phyloP scores from a whole-genome alignment of 2,329 filamentous ascomycete species.

The Chaetomiaceae sp. region DNA sequence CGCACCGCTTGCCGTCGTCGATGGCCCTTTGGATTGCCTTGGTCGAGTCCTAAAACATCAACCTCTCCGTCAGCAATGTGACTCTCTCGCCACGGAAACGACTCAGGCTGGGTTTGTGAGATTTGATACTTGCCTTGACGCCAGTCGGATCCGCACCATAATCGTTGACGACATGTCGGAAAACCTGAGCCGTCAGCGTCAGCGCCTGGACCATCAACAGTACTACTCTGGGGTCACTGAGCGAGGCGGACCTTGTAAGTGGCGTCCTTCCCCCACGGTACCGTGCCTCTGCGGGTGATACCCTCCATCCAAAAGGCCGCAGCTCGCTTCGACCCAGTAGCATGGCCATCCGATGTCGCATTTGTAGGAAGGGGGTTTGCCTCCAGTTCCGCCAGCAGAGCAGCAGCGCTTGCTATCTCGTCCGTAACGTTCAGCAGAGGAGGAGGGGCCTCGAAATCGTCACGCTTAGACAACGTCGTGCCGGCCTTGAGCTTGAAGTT shows the following conservation, averaged over 20 bases:
- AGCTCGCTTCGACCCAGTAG: background rate
- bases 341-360: background rate
- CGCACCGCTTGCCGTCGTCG: slow-evolving; percentile 70
- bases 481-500: slow-evolving; percentile 16
- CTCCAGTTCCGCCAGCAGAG: slow-evolving; percentile 26
- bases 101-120: too few relatives aligned
- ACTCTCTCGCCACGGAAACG: too few relatives aligned
- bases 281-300: slow-evolving; percentile 20
- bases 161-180: too few relatives aligned
- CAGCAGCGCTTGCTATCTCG: slow-evolving; percentile 26
- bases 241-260: slow-evolving; percentile 67
- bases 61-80: too few relatives aligned
- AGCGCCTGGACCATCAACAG: too few relatives aligned
- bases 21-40: slow-evolving; percentile 83
- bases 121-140: too few relatives aligned
- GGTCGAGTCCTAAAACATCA: too few relatives aligned
- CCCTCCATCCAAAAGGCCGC: slow-evolving; percentile 25
- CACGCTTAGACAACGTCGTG: background rate
- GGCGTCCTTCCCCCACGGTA: slow-evolving; percentile 32
- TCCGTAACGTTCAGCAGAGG: slow-evolving; percentile 24
- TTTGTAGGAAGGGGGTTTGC: background rate
- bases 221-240: too few relatives aligned
- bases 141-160: too few relatives aligned
- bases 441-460: background rate
- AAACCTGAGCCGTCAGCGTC: too few relatives aligned